Percentiles rank a stretch among this genome's conserved stretches.
Evolutionary conservation across 306 rosid genomes (phyloP).

Genomic region (Fragaria iinumae): DNA sequence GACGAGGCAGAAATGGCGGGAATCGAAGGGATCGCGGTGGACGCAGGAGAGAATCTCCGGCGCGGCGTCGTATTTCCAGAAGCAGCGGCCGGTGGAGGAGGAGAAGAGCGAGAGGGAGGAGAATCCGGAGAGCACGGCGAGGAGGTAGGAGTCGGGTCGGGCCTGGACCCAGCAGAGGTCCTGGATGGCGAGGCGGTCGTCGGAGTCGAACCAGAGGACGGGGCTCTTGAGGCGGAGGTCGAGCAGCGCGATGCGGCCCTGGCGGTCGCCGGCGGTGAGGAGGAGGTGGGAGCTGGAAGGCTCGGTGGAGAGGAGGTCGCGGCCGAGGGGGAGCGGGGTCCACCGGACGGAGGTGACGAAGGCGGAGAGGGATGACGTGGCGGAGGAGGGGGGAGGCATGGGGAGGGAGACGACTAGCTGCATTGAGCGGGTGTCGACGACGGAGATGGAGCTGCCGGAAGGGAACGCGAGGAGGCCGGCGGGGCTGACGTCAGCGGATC

Average conservation of each 20-base stretch:
- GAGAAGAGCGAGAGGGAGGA: slow-evolving; percentile 67
- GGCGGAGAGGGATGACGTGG: slow-evolving; percentile 49
- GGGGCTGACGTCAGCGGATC: slow-evolving; percentile 78
- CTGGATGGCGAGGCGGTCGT: slow-evolving; percentile 53
- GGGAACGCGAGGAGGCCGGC: slow-evolving; percentile 88
- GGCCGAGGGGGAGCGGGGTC: slow-evolving; percentile 77
- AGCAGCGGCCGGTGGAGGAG: slow-evolving; percentile 61
- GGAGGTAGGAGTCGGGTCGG: slow-evolving; percentile 53
- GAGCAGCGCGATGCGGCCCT: slow-evolving; percentile 82
- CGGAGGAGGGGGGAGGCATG: slow-evolving; percentile 58
- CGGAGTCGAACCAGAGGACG: slow-evolving; percentile 69
- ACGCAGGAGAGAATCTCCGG: slow-evolving; percentile 69
- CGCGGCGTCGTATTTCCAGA: slow-evolving; percentile 86
- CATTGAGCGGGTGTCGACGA: slow-evolving; percentile 79
- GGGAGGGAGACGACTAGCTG: slow-evolving; percentile 72
- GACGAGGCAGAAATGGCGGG: slow-evolving; percentile 74
- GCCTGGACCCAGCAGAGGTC: slow-evolving; percentile 94
- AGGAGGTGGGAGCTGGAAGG: slow-evolving; percentile 83
- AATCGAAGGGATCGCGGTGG: slow-evolving; percentile 90
- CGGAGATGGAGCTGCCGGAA: slow-evolving; percentile 79
- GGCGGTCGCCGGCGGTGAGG: slow-evolving; percentile 87
- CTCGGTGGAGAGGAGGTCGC: slow-evolving; percentile 79
- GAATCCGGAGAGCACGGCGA: slow-evolving; percentile 71
- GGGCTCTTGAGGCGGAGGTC: slow-evolving; percentile 67
- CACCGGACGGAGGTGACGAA: slow-evolving; percentile 88